These are phyloP conservation scores for Pezizomycotina sp. DNA, from an alignment of 2,329 filamentous ascomycete species.

Conservation along the genomic window DNA sequence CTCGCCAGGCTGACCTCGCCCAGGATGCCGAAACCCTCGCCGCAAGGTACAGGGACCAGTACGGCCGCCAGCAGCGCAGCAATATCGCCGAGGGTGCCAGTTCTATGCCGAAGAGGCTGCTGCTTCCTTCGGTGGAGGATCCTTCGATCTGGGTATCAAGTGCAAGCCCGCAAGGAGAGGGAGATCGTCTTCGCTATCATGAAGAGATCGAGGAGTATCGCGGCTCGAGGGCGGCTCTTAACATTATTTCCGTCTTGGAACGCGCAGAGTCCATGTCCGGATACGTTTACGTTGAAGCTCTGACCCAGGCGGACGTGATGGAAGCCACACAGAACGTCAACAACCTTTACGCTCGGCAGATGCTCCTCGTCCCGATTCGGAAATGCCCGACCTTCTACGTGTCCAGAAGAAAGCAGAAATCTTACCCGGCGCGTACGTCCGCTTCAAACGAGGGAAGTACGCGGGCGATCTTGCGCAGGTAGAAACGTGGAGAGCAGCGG, in stretches of 20 bases:
- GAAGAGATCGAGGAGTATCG: constrained; percentile 82
- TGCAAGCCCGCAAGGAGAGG: no score
- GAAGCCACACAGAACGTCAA: constrained; percentile 67
- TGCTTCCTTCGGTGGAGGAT: constrained; percentile 85
- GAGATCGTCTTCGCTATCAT: constrained; percentile 77
- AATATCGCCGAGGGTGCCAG: constrained; percentile 51
- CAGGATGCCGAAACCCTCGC: constrained; percentile 91
- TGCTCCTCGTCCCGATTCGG: constrained; percentile 82
- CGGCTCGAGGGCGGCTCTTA: constrained; percentile 61
- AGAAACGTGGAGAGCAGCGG: constrained; percentile 87
- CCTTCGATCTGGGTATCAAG: constrained; percentile 96
- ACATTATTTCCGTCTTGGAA: constrained; percentile 83
- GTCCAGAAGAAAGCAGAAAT: constrained; percentile 74
- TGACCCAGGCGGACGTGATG: constrained; percentile 70
- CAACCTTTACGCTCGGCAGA: constrained; percentile 76
- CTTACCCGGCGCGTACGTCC: constrained; percentile 79
- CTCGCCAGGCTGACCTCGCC: constrained; percentile 70
- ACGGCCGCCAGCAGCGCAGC: constrained; percentile 58
- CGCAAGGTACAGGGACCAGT: constrained; percentile 68
- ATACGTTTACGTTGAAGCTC: constrained; percentile 87
- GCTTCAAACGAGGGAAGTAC: constrained; percentile 68
- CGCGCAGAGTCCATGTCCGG: constrained; percentile 79
- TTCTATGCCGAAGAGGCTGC: constrained; percentile 65
- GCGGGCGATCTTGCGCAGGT: constrained; percentile 81
- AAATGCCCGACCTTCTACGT: constrained; percentile 90